phyloP scores from a whole-genome alignment of 805 yeast species.

The Tetrapisispora iriomotensis region DNA sequence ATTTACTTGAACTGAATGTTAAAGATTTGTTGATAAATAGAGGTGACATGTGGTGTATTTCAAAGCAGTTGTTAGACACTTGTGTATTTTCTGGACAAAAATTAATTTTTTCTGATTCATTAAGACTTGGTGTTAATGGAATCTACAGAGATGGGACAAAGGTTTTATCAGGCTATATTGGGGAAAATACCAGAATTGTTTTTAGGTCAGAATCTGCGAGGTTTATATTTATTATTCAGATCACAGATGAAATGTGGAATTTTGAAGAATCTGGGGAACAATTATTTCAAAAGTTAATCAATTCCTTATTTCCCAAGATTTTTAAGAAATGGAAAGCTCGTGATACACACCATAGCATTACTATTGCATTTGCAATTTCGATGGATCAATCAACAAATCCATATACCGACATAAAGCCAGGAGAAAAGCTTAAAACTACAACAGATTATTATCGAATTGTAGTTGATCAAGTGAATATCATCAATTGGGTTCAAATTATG shows the following conservation, averaged over 20 bases:
- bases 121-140: slow-evolving; percentile 55
- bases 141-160: slow-evolving; percentile 58
- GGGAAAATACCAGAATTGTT: slow-evolving; percentile 64
- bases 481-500: slow-evolving; percentile 90
- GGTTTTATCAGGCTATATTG: slow-evolving; percentile 66
- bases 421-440: slow-evolving; percentile 59
- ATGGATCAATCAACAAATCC: slow-evolving; percentile 45
- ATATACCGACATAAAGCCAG: slow-evolving; percentile 52
- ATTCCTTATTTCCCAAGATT: slow-evolving; percentile 83
- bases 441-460: slow-evolving; percentile 85
- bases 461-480: slow-evolving; percentile 84
- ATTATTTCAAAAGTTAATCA: slow-evolving; percentile 83
- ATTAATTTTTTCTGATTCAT: slow-evolving; percentile 48
- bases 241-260: slow-evolving; percentile 95
- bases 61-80: slow-evolving; percentile 47
- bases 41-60: slow-evolving; percentile 87
- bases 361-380: slow-evolving; percentile 77
- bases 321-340: slow-evolving; percentile 79
- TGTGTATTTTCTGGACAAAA: slow-evolving; percentile 64
- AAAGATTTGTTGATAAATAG: slow-evolving; percentile 75
- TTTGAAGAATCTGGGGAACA: slow-evolving; percentile 95
- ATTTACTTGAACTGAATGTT: slow-evolving; percentile 69
- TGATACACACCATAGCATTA: slow-evolving; percentile 83
- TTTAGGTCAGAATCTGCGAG: slow-evolving; percentile 89
- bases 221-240: slow-evolving; percentile 72